These are phyloP conservation scores for Cercophora samala DNA, from an alignment of 495 filamentous ascomycete species.

Conservation along the genomic window DNA sequence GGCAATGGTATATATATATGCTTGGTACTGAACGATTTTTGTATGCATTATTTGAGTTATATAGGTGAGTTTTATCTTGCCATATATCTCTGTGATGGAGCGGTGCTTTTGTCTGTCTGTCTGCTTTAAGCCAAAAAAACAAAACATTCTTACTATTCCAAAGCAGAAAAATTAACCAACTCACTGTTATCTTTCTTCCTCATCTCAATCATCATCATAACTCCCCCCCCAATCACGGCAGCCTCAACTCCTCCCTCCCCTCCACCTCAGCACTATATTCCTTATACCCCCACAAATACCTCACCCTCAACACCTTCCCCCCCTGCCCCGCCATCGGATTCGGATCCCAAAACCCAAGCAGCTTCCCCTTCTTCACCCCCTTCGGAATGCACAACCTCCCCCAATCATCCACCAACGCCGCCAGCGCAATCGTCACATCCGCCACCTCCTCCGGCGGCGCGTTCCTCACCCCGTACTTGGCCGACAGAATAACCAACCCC, in stretches of 20 bases:
- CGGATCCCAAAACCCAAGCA: conserved; percentile 58
- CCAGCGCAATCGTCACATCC: conserved; percentile 35
- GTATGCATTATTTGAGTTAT: no score
- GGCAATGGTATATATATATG: no score
- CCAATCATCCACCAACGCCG: conserved; percentile 28
- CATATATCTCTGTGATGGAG: not conserved
- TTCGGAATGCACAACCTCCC: conserved; percentile 21
- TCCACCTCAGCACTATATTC: conserved; percentile 46
- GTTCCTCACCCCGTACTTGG: conserved; percentile 33
- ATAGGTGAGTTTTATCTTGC: not conserved
- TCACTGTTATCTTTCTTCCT: not conserved
- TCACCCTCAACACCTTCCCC: conserved; percentile 51
- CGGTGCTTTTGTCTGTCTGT: not conserved
- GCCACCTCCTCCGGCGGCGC: conserved; percentile 35
- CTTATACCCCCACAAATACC: conserved; percentile 50
- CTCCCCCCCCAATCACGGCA: conserved; percentile 25
- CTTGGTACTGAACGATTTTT: no score
- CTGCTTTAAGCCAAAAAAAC: not conserved
- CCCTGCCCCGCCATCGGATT: conserved; percentile 51
- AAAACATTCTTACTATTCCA: not conserved
- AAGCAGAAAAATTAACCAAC: not conserved
- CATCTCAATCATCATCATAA: not conserved
- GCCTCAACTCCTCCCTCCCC: conserved; percentile 44
- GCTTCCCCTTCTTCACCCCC: conserved; percentile 41
- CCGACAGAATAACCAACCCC: conserved; percentile 32